Percentiles rank a stretch among this genome's conserved stretches.
Conservation (phyloP, 495 filamentous ascomycete genomes). For the Usnea hakonensis region DNA sequence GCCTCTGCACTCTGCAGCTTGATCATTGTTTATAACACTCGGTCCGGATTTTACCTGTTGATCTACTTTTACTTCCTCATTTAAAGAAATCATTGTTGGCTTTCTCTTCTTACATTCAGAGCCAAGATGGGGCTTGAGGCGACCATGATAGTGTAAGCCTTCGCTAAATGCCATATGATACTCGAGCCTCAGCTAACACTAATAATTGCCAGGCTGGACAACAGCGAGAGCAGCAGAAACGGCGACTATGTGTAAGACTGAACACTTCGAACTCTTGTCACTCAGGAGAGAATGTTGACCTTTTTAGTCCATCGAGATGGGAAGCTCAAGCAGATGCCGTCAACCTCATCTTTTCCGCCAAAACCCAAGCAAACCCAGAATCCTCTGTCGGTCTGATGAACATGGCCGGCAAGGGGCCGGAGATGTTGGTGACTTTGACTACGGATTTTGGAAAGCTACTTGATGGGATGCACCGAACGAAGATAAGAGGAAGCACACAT, state of each 20-base stretch:
- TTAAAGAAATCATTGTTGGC: neutral
- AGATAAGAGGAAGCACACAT: slow-evolving; percentile 81
- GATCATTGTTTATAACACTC: neutral
- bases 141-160: slow-evolving; percentile 63
- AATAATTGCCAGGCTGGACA: slow-evolving; percentile 66
- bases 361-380: slow-evolving; percentile 90
- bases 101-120: neutral
- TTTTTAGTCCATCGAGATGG: slow-evolving; percentile 74
- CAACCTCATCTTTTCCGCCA: slow-evolving; percentile 86
- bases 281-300: neutral
- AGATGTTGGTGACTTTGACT: slow-evolving; percentile 92
- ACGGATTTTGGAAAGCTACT: slow-evolving; percentile 92
- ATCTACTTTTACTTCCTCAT: neutral
- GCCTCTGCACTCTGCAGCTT: slow-evolving; percentile 4
- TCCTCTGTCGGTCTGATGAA: slow-evolving; percentile 97
- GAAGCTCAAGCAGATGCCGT: slow-evolving; percentile 94
- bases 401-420: slow-evolving; percentile 94
- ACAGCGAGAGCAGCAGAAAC: slow-evolving; percentile 95
- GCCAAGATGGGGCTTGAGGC: slow-evolving; percentile 63
- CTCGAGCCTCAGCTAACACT: slow-evolving; percentile 9
- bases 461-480: slow-evolving; percentile 86
- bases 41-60: neutral
- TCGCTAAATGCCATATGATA: neutral
- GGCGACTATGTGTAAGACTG: slow-evolving; percentile 74
- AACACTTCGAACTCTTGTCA: slow-evolving; percentile 10